A percentile compares a stretch with the other conserved stretches of the same genome.
These are phyloP conservation scores for Saitozyma podzolica DNA, from an alignment of 768 basidiomycete species.

Conservation along the genomic window DNA sequence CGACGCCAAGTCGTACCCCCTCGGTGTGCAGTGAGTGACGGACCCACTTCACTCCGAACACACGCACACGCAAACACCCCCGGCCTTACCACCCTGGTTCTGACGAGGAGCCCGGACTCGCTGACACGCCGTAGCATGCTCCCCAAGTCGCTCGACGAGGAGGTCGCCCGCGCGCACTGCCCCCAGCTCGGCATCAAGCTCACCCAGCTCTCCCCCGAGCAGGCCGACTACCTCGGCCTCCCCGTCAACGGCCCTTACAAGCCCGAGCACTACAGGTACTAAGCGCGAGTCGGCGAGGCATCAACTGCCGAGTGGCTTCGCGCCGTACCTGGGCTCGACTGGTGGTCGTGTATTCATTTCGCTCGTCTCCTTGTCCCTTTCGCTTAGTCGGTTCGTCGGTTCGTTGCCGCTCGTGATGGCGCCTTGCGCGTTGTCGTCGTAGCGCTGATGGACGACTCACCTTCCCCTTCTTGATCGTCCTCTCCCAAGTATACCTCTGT, in stretches of 20 bases:
- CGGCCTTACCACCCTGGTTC: no score
- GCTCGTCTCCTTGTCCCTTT: no score
- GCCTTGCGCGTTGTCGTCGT: no score
- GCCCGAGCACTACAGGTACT: conserved; percentile 67
- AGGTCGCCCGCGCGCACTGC: conserved; percentile 95
- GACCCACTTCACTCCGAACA: background rate
- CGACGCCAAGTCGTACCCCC: conserved; percentile 82
- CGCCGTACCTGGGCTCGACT: no score
- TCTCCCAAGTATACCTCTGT: no score
- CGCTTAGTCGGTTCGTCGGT: no score
- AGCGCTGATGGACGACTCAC: no score
- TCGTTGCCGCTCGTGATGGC: no score
- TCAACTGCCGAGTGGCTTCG: conserved; percentile 22
- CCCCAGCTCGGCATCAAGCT: conserved; percentile 90
- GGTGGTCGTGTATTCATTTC: no score
- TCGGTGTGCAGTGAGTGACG: conserved; percentile 75
- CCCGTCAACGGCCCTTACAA: conserved; percentile 79
- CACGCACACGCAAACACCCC: background rate
- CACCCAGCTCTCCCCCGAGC: conserved; percentile 63
- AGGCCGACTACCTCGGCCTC: conserved; percentile 89
- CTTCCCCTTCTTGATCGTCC: no score
- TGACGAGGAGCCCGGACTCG: no score
- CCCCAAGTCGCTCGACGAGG: conserved; percentile 97
- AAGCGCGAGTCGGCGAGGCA: conserved; percentile 38
- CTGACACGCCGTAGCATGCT: conserved; percentile 62